A percentile compares a stretch with the other conserved stretches of the same genome.
Conservation (phyloP, 2,329 filamentous ascomycete species). For the Phialocephala subalpina region DNA sequence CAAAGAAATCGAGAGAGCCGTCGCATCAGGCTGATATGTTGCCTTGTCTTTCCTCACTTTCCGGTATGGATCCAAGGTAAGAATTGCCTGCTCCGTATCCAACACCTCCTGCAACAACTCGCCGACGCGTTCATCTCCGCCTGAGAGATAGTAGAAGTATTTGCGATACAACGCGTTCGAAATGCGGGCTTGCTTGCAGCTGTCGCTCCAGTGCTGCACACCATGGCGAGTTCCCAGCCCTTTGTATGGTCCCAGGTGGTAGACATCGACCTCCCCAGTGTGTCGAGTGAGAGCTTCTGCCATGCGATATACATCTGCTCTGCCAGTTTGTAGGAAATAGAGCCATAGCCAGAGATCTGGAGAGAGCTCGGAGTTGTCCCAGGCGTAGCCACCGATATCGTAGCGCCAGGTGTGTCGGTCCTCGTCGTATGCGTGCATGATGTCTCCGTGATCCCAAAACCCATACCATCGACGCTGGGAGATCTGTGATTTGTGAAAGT, state of each 20-base stretch:
- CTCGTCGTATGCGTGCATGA: conserved; percentile 68
- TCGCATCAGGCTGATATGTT: conserved; percentile 50
- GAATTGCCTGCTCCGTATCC: conserved; percentile 60
- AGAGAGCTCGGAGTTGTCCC: conserved; percentile 71
- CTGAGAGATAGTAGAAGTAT: conserved; percentile 54
- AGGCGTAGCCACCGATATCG: conserved; percentile 69
- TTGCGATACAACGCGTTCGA: conserved; percentile 65
- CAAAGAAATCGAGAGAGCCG: conserved; percentile 56
- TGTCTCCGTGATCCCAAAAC: conserved; percentile 68
- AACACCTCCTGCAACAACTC: conserved; percentile 46
- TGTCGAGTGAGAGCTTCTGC: conserved; percentile 65
- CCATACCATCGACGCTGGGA: conserved; percentile 68
- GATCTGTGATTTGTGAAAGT: conserved; percentile 63
- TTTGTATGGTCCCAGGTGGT: conserved; percentile 64
- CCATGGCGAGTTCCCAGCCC: conserved; percentile 69
- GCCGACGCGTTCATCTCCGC: conserved; percentile 37
- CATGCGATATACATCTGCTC: conserved; percentile 63
- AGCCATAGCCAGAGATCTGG: conserved; percentile 70
- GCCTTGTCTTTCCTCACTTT: conserved; percentile 64
- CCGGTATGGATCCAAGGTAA: conserved; percentile 61
- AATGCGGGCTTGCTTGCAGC: conserved; percentile 68
- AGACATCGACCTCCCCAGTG: conserved; percentile 67
- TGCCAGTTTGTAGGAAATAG: conserved; percentile 66
- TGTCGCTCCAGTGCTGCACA: conserved; percentile 68
- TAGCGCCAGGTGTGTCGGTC: conserved; percentile 69